These are phyloP conservation scores for Cladosporium austrohemisphaericum DNA, from an alignment of 2,329 filamentous ascomycete species.

Conservation along the genomic window DNA sequence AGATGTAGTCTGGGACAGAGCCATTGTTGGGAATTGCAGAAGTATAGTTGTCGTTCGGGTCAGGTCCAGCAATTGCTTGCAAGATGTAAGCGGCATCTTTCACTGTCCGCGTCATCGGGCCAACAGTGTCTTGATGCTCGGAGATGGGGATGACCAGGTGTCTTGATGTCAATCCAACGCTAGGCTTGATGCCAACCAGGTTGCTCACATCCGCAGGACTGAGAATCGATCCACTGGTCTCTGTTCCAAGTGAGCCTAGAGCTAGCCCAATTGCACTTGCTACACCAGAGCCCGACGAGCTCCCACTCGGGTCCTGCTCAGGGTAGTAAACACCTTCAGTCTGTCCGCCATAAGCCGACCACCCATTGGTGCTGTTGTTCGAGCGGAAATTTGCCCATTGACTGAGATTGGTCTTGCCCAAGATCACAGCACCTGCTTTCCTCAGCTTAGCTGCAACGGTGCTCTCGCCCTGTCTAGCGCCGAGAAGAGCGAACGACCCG, in stretches of 20 bases:
- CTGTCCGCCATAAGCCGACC: slow-evolving; percentile 63
- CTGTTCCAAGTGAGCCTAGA: slow-evolving; percentile 57
- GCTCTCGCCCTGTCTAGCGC: slow-evolving; percentile 57
- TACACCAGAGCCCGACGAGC: slow-evolving; percentile 61
- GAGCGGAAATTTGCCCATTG: slow-evolving; percentile 64
- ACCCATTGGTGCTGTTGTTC: slow-evolving; percentile 57
- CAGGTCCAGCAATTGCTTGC: slow-evolving; percentile 56
- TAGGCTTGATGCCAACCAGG: slow-evolving; percentile 65
- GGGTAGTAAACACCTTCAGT: slow-evolving; percentile 59
- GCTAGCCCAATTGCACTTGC: slow-evolving; percentile 57
- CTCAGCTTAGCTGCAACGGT: slow-evolving; percentile 59
- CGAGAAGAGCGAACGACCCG: slow-evolving; percentile 61
- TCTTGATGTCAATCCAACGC: slow-evolving; percentile 61
- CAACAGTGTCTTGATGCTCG: slow-evolving; percentile 54
- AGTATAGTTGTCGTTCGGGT: slow-evolving; percentile 55
- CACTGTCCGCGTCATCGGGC: slow-evolving; percentile 56
- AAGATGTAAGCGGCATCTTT: slow-evolving; percentile 57
- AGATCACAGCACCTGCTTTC: slow-evolving; percentile 58
- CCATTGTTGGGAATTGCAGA: slow-evolving; percentile 61
- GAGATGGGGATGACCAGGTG: slow-evolving; percentile 62
- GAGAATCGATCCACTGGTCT: slow-evolving; percentile 62
- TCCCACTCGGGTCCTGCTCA: slow-evolving; percentile 59
- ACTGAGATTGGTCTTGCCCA: slow-evolving; percentile 63
- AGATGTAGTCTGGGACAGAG: slow-evolving; percentile 42
- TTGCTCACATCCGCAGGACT: slow-evolving; percentile 56